Evolutionary conservation across 129 eudicot genomes (phyloP).

Genomic region (Calendula officinalis): DNA sequence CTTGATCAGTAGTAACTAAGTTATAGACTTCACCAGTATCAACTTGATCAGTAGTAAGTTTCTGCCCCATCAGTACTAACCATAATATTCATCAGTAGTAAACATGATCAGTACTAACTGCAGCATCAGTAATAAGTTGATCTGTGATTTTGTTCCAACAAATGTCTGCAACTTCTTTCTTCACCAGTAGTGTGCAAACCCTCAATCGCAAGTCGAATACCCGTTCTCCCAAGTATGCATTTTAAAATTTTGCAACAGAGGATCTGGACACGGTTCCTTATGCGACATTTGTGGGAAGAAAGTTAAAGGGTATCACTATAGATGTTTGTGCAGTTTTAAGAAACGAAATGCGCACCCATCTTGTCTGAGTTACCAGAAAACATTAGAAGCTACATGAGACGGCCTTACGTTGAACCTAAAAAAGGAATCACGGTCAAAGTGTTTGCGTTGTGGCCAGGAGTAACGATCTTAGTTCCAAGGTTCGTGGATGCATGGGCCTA

Average conservation of each 20-base stretch:
- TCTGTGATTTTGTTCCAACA: no score
- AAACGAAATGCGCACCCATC: neutral
- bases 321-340: neutral
- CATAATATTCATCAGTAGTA: no score
- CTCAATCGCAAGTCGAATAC: neutral
- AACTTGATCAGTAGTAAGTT: no score
- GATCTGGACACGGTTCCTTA: neutral
- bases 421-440: neutral
- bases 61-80: no score
- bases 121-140: no score
- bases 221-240: neutral
- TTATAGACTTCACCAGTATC: no score
- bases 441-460: neutral
- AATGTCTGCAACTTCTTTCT: neutral
- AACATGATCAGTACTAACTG: no score
- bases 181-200: neutral
- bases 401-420: neutral
- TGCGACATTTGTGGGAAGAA: neutral
- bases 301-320: constrained; percentile 2
- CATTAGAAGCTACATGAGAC: neutral
- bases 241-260: neutral
- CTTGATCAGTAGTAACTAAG: no score
- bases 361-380: neutral
- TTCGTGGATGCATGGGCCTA: neutral
- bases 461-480: neutral